A percentile compares a stretch with the other conserved stretches of the same genome.
Evolutionary conservation across 2,329 filamentous ascomycete species (phyloP).

Genomic region (Fusarium aywerte): DNA sequence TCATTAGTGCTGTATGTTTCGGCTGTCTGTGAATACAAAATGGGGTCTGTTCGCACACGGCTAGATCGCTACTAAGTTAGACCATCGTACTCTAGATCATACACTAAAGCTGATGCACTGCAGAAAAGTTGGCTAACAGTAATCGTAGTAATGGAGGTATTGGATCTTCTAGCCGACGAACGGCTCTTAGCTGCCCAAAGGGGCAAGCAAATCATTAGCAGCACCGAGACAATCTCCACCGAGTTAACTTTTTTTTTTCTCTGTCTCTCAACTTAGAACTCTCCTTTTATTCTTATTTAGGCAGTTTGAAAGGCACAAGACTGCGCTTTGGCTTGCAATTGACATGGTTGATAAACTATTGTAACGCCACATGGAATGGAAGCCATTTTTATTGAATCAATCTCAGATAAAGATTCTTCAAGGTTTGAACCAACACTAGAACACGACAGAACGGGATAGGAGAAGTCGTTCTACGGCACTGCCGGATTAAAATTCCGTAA

Average conservation of each 20-base stretch:
- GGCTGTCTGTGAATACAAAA: conserved; percentile 4
- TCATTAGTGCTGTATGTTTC: conserved; percentile 1
- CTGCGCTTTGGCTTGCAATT: not conserved
- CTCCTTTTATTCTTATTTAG: not conserved
- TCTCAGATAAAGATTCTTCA: not conserved
- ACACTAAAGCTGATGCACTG: not conserved
- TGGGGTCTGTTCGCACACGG: not conserved
- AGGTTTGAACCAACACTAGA: not conserved
- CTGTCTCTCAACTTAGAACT: not conserved
- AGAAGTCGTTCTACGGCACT: too few species aligned
- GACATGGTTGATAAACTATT: not conserved
- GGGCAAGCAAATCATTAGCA: conserved; percentile 7
- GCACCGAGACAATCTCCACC: conserved; percentile 17
- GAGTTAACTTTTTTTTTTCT: not conserved
- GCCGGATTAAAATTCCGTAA: too few species aligned
- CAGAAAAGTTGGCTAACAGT: not conserved
- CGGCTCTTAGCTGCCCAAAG: conserved; percentile 15
- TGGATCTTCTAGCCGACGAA: conserved; percentile 2
- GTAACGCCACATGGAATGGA: conserved; percentile 7
- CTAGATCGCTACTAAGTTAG: not conserved
- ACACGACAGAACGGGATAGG: too few species aligned
- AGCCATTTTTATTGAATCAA: not conserved
- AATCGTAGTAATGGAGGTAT: not conserved
- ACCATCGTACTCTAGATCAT: too few species aligned
- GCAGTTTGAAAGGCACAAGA: not conserved